Base-by-base conservation (phyloP, 805 yeast species). In the Wickerhamiella vanderwaltii region DNA sequence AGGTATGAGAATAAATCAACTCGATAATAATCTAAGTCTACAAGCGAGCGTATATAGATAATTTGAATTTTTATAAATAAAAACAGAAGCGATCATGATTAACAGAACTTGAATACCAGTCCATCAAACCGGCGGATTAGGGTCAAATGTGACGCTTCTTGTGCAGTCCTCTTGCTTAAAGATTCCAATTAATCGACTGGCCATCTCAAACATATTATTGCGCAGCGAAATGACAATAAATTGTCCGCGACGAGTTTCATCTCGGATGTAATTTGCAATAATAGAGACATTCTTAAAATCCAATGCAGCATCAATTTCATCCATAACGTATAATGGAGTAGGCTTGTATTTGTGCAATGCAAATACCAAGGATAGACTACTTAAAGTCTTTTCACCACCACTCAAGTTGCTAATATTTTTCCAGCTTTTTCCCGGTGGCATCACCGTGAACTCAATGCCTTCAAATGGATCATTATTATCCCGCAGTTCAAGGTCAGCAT, bases 401-500 rank as follows among this genome's bases (percentile, higher is more conserved):
- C 96, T 86, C 43, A 91, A 64, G 54, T 91, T 91, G 15, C 94
- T 76, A 41, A 91, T 91, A 54, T 91, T 91, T 56, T 82, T 81
- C 99, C 99, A 91, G 29, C 93, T 79, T 60, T 91, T 91, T 64
- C 86, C 88, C 0, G 99, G 99, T 1, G 99, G 99, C 98, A 91
- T 91, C 5, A 91, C 98, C 60, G 95, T 82, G 60, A 91, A 91
- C 31, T 87, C 65, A 29, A 91, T 87, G 24, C 99, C 99, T 62
- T 91, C 98, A 55, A 91, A 91, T n/a, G 98, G 98, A 61, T 91
- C 97, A 56, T 88, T 70, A 46, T 94, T 80, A 56, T 91, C 98
- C 15, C 86, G 96, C 34, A 88, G 69, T 59, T 91, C 99, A 26
- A 91, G 68, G 59, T 91, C 98, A 0, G 99, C 99, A 64, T 88